Evolutionary conservation across 169 alveolate genomes (phyloP).

Genomic region (Besnoitia besnoiti): DNA sequence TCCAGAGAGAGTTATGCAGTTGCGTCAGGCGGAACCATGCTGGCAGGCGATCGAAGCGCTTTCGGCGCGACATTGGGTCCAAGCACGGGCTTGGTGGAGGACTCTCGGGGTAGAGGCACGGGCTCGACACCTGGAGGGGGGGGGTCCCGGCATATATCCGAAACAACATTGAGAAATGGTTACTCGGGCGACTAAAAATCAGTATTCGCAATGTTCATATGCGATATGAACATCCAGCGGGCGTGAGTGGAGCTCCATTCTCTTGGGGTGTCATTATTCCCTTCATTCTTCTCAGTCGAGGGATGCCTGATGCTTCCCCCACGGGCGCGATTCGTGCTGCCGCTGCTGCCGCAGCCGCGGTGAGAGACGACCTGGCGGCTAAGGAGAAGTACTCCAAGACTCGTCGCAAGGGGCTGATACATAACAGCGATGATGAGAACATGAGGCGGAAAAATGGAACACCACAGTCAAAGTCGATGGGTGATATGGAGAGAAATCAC

Average conservation of each 20-base stretch:
- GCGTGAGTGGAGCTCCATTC: slow-evolving; percentile 33
- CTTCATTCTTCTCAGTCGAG: slow-evolving; percentile 7
- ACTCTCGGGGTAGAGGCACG: background rate
- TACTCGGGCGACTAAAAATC: slow-evolving; percentile 9
- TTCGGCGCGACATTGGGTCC: too few species aligned
- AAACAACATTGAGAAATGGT: slow-evolving; percentile 30
- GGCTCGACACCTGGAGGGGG: background rate
- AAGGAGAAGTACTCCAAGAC: background rate
- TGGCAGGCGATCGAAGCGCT: too few species aligned
- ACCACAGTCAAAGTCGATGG: background rate
- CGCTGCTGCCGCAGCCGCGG: slow-evolving; percentile 13
- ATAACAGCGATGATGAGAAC: background rate
- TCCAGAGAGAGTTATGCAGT: background rate
- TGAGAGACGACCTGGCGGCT: background rate
- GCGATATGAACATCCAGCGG: slow-evolving; percentile 35
- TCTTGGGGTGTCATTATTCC: slow-evolving; percentile 36
- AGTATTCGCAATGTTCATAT: slow-evolving; percentile 16
- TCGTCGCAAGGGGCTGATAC: background rate
- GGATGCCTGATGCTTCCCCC: background rate
- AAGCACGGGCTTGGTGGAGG: too few species aligned
- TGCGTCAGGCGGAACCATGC: too few species aligned
- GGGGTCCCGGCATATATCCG: slow-evolving; percentile 42
- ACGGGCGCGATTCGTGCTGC: slow-evolving; percentile 22
- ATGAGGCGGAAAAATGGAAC: background rate
- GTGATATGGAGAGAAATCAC: background rate